phyloP scores from a whole-genome alignment of 805 yeast genomes.

The Debaryomyces maramus region DNA sequence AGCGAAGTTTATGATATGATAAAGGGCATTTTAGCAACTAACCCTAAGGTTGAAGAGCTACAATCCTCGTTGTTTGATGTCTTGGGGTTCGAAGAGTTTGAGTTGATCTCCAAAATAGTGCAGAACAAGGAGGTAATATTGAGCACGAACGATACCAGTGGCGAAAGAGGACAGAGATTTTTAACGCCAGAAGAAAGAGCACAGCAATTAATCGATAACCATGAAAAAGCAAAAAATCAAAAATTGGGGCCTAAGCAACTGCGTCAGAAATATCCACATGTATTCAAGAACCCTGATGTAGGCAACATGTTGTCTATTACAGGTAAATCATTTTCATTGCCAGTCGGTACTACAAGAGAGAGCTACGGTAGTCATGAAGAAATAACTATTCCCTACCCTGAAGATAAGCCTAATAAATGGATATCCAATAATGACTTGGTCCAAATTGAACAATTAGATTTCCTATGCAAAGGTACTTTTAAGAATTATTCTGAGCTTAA shows the following conservation, averaged over 20 bases:
- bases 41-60: slow-evolving; percentile 53
- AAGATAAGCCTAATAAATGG: slow-evolving; percentile 44
- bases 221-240: slow-evolving; percentile 48
- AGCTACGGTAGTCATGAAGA: slow-evolving; percentile 71
- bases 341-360: slow-evolving; percentile 73
- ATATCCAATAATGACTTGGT: slow-evolving; percentile 50
- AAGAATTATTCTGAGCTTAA: slow-evolving; percentile 74
- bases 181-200: slow-evolving; percentile 58
- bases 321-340: slow-evolving; percentile 79
- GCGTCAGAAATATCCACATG: slow-evolving; percentile 76
- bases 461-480: slow-evolving; percentile 81
- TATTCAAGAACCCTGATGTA: slow-evolving; percentile 67
- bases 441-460: slow-evolving; percentile 64
- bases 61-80: slow-evolving; percentile 77
- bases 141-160: slow-evolving; percentile 13
- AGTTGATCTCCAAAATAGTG: slow-evolving; percentile 65
- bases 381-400: slow-evolving; percentile 76
- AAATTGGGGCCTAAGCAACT: slow-evolving; percentile 46
- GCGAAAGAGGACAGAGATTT: slow-evolving; percentile 21
- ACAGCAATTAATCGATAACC: slow-evolving; percentile 52
- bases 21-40: slow-evolving; percentile 34
- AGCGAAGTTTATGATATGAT: slow-evolving; percentile 22
- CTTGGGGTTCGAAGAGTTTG: slow-evolving; percentile 84
- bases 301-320: slow-evolving; percentile 67
- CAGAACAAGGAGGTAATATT: slow-evolving; percentile 36